These are phyloP conservation scores for Leccinum boreale DNA, from an alignment of 768 basidiomycete species.

Conservation along the genomic window DNA sequence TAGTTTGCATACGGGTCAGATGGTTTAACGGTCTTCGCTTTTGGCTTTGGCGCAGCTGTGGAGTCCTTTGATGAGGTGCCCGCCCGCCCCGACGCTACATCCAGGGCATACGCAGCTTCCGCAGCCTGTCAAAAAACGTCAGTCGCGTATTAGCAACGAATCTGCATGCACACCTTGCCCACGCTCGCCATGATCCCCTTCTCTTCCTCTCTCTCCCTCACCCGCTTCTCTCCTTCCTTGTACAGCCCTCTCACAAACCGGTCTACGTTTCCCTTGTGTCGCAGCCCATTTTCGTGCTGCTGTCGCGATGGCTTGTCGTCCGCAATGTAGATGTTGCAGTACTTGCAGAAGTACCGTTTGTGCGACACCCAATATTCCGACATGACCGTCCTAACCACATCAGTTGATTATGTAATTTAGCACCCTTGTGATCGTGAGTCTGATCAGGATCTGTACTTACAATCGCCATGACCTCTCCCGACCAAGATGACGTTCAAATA, in stretches of 20 bases:
- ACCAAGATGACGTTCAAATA: slow-evolving; percentile 11
- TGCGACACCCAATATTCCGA: slow-evolving; percentile 92
- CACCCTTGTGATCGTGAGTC: background rate
- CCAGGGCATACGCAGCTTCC: slow-evolving; percentile 72
- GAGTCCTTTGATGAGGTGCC: slow-evolving; percentile 9
- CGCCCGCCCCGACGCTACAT: slow-evolving; percentile 67
- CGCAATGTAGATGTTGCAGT: slow-evolving; percentile 95
- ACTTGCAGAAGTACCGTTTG: slow-evolving; percentile 93
- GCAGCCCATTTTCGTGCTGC: slow-evolving; percentile 90
- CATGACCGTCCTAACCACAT: slow-evolving; percentile 42
- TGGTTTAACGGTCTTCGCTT: slow-evolving; percentile 47
- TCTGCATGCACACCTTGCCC: slow-evolving; percentile 54
- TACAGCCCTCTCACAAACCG: slow-evolving; percentile 90
- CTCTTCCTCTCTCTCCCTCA: slow-evolving; percentile 83
- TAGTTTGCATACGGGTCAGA: slow-evolving; percentile 79
- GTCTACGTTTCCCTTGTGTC: slow-evolving; percentile 93
- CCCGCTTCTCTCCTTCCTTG: slow-evolving; percentile 86
- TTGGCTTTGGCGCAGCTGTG: slow-evolving; percentile 31
- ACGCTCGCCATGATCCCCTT: slow-evolving; percentile 82
- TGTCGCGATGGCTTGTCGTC: slow-evolving; percentile 91
- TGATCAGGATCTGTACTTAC: background rate
- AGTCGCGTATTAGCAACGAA: background rate
- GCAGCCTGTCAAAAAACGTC: slow-evolving; percentile 53
- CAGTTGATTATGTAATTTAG: slow-evolving; percentile 15
- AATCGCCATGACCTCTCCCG: background rate